These are phyloP conservation scores for Corchorus capsularis DNA, from an alignment of 345 rosid species.

Conservation along the genomic window DNA sequence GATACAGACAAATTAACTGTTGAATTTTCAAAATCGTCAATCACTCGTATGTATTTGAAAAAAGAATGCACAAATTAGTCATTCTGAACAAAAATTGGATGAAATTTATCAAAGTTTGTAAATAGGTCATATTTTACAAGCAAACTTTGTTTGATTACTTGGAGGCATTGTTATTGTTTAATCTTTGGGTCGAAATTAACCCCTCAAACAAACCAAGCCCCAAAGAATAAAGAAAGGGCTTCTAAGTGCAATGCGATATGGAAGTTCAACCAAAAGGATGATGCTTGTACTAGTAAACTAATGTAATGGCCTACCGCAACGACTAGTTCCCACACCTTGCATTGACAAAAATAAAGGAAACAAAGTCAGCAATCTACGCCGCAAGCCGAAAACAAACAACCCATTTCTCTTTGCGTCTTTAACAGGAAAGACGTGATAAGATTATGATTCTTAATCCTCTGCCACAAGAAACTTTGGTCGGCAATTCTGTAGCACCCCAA, in stretches of 20 bases:
- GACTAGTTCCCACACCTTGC: not conserved
- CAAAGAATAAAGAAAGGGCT: not conserved
- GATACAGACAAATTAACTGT: too few species aligned
- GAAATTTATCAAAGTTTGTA: too few species aligned
- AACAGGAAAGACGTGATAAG: constrained; percentile 2
- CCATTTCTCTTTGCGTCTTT: constrained; percentile 7
- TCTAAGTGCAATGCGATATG: not conserved
- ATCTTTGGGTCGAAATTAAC: not conserved
- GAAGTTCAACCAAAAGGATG: not conserved
- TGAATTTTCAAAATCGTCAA: too few species aligned
- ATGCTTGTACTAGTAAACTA: not conserved
- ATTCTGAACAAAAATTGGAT: too few species aligned
- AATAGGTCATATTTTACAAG: not conserved
- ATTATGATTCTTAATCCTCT: constrained; percentile 10
- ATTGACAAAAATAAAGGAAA: not conserved
- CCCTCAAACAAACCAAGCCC: too few species aligned
- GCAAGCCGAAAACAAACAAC: not conserved
- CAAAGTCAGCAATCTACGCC: constrained; percentile 24
- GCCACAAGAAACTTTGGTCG: constrained; percentile 22
- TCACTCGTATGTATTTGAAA: too few species aligned
- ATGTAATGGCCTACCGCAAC: constrained; percentile 1
- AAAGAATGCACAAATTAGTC: too few species aligned
- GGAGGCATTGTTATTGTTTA: not conserved
- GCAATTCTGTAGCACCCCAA: constrained; percentile 20
- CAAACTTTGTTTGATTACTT: not conserved